Conservation (phyloP, 1,284 basidiomycete genomes). For the Schizophyllum commune region DNA sequence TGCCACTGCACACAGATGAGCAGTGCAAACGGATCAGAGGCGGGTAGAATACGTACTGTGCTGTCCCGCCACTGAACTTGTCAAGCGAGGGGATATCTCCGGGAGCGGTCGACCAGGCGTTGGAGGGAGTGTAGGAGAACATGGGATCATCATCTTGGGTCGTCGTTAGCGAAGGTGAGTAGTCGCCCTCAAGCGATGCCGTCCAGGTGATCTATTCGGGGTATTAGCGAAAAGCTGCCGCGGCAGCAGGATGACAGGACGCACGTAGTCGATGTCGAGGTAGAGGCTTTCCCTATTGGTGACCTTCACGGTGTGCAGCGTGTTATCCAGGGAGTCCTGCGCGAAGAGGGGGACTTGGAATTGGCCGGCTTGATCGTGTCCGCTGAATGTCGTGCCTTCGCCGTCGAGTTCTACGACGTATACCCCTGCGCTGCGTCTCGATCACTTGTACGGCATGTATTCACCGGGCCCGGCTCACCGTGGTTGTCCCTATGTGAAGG, state of each 20-base stretch:
- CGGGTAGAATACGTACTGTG: neutral
- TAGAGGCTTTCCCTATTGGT: conserved; percentile 19
- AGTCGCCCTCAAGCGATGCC: neutral
- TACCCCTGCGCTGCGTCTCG: neutral
- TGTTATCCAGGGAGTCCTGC: conserved; percentile 16
- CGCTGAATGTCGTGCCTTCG: neutral
- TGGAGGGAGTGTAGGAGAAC: neutral
- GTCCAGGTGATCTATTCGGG: neutral
- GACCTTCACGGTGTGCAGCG: conserved; percentile 15
- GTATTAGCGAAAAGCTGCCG: neutral
- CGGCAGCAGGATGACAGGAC: neutral
- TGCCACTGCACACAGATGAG: conserved; percentile 7
- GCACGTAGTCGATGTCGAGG: conserved; percentile 24
- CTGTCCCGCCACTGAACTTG: neutral
- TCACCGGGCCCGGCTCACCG: conserved; percentile 7
- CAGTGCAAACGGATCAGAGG: neutral
- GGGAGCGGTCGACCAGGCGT: neutral
- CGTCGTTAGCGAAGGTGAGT: neutral
- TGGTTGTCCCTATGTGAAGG: conserved; percentile 8
- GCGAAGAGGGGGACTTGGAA: conserved; percentile 24
- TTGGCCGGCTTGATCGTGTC: conserved; percentile 1
- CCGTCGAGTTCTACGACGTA: neutral
- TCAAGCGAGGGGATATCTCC: neutral
- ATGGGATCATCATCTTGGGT: neutral
- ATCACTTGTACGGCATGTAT: conserved; percentile 8